Conservation (phyloP, 108 stramenopile species). For the Craspedostauros australis region DNA sequence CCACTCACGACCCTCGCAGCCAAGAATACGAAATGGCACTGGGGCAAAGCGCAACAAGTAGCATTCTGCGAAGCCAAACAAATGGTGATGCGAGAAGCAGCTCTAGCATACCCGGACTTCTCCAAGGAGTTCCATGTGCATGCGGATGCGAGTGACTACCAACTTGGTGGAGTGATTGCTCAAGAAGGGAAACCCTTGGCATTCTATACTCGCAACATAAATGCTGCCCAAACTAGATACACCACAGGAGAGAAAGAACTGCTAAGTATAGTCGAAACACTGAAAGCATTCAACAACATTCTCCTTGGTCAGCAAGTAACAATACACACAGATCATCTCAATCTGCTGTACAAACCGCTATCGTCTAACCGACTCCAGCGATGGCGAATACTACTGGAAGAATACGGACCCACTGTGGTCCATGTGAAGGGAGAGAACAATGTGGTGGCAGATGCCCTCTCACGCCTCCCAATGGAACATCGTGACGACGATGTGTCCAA, state of each 20-base stretch:
- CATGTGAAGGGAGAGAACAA: too few species aligned
- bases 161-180: slow-evolving; percentile 35
- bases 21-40: slow-evolving; percentile 18
- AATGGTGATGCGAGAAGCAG: slow-evolving; percentile 21
- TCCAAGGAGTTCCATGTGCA: slow-evolving; percentile 18
- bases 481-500: too few species aligned
- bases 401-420: too few species aligned
- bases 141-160: slow-evolving; percentile 23
- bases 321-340: too few species aligned
- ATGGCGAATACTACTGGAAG: too few species aligned
- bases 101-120: slow-evolving; percentile 41
- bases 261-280: slow-evolving; percentile 37
- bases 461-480: too few species aligned
- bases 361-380: too few species aligned
- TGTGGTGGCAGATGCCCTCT: too few species aligned
- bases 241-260: slow-evolving; percentile 36
- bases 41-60: slow-evolving; percentile 23
- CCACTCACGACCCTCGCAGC: slow-evolving; percentile 27
- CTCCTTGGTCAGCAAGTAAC: slow-evolving; percentile 44
- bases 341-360: too few species aligned
- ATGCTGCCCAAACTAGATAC: slow-evolving; percentile 25
- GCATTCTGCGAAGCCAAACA: slow-evolving; percentile 40
- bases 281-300: slow-evolving; percentile 39
- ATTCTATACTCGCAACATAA: slow-evolving; percentile 36
- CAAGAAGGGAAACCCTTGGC: slow-evolving; percentile 33